Evolutionary conservation across 352 stramenopile species (phyloP).

Genomic region (Globisporangium acanthophoron): DNA sequence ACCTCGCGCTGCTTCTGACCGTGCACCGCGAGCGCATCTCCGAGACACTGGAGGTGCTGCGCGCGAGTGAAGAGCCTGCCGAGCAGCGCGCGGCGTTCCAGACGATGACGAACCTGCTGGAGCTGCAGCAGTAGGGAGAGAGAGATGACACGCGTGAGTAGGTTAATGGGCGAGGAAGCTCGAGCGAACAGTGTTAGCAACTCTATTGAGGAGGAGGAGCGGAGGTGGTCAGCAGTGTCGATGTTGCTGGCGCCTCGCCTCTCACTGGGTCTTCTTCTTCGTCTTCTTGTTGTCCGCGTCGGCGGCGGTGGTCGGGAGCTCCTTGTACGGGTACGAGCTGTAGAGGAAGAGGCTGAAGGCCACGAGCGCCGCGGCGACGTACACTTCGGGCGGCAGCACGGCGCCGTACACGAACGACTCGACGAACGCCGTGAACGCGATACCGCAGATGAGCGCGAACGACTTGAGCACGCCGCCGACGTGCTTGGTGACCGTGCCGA

Average conservation of each 20-base stretch:
- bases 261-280: background rate
- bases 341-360: conserved; percentile 68
- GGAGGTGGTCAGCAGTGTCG: no score
- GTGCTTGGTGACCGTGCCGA: conserved; percentile 86
- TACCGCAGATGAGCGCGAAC: conserved; percentile 85
- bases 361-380: conserved; percentile 63
- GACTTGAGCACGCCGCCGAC: conserved; percentile 89
- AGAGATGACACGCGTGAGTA: background rate
- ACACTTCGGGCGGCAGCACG: conserved; percentile 56
- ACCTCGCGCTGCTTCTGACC: conserved; percentile 37
- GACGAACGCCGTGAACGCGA: conserved; percentile 80
- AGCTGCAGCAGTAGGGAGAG: conserved; percentile 14
- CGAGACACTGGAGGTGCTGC: conserved; percentile 35
- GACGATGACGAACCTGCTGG: conserved; percentile 35
- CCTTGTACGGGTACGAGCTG: conserved; percentile 59
- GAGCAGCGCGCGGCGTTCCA: conserved; percentile 57
- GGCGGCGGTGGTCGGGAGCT: background rate
- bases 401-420: conserved; percentile 68
- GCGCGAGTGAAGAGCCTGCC: conserved; percentile 45
- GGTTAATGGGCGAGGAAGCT: background rate
- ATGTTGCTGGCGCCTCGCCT: no score
- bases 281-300: background rate
- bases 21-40: conserved; percentile 44
- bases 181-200: background rate
- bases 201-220: background rate